These are phyloP conservation scores for Agrocybe chaxingu DNA, from an alignment of 768 basidiomycete species.

Conservation along the genomic window DNA sequence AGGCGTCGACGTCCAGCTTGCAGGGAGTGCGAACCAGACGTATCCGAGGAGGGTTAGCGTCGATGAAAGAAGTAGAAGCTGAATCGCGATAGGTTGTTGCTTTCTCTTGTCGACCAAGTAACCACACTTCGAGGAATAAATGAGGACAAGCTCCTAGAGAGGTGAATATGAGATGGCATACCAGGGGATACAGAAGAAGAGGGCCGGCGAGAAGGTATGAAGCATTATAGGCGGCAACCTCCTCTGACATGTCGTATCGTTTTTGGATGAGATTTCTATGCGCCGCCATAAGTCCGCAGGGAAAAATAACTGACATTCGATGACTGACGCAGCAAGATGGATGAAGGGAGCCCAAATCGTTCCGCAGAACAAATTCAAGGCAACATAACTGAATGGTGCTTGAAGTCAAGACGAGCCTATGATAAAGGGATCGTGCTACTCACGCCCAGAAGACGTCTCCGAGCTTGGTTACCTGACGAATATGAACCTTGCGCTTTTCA, in stretches of 20 bases:
- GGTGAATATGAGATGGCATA: slow-evolving; percentile 26
- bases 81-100: slow-evolving; percentile 52
- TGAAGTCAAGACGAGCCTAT: slow-evolving; percentile 1
- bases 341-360: slow-evolving; percentile 77
- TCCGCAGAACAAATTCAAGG: slow-evolving; percentile 72
- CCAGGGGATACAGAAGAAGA: slow-evolving; percentile 66
- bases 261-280: slow-evolving; percentile 69
- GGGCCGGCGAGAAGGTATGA: slow-evolving; percentile 73
- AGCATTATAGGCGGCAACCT: slow-evolving; percentile 57
- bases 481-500: slow-evolving; percentile 57
- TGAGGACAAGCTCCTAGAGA: not conserved
- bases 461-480: slow-evolving; percentile 58
- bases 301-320: not conserved
- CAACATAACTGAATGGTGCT: slow-evolving; percentile 53
- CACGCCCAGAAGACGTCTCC: slow-evolving; percentile 82
- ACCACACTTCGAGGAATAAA: slow-evolving; percentile 45
- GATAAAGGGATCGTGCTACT: slow-evolving; percentile 20
- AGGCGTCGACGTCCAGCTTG: slow-evolving; percentile 51
- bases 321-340: slow-evolving; percentile 67
- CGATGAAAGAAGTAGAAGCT: slow-evolving; percentile 57
- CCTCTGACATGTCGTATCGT: slow-evolving; percentile 59
- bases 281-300: slow-evolving; percentile 3
- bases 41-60: slow-evolving; percentile 59
- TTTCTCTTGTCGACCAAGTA: slow-evolving; percentile 60
- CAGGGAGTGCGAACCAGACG: slow-evolving; percentile 63